Evolutionary conservation across 495 filamentous ascomycete genomes (phyloP).

Genomic region (Aspergillus bertholletiae): DNA sequence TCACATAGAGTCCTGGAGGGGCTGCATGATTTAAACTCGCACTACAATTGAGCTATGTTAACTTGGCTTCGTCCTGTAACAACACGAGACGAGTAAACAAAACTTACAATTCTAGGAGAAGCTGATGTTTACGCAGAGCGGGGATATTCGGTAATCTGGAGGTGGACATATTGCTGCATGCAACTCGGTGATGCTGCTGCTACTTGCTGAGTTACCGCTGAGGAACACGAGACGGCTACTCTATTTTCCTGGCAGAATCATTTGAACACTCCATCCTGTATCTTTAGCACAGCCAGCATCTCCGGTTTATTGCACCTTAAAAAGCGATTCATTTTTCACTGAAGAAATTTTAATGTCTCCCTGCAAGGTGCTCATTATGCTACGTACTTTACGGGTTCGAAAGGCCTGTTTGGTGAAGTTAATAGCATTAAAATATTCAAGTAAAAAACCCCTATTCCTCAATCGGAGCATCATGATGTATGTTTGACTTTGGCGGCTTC

Average conservation of each 20-base stretch:
- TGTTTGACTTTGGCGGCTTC: no score
- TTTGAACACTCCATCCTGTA: no score
- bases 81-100: background rate
- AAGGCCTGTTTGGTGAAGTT: no score
- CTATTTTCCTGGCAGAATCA: background rate
- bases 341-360: no score
- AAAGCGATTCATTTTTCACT: no score
- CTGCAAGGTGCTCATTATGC: no score
- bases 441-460: no score
- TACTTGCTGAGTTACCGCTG: background rate
- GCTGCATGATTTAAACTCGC: conserved; percentile 75
- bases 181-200: background rate
- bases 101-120: conserved; percentile 74
- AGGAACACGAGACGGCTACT: background rate
- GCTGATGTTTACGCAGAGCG: conserved; percentile 58
- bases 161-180: conserved; percentile 35
- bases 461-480: no score
- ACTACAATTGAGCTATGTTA: conserved; percentile 40
- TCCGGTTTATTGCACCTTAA: no score
- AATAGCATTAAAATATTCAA: no score
- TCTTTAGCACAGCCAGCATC: no score
- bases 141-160: conserved; percentile 40
- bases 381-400: no score
- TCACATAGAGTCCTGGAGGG: conserved; percentile 83
- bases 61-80: background rate